Evolutionary conservation across 139 green algal genomes (phyloP).

Genomic region (Tetradesmus lagerheimii): DNA sequence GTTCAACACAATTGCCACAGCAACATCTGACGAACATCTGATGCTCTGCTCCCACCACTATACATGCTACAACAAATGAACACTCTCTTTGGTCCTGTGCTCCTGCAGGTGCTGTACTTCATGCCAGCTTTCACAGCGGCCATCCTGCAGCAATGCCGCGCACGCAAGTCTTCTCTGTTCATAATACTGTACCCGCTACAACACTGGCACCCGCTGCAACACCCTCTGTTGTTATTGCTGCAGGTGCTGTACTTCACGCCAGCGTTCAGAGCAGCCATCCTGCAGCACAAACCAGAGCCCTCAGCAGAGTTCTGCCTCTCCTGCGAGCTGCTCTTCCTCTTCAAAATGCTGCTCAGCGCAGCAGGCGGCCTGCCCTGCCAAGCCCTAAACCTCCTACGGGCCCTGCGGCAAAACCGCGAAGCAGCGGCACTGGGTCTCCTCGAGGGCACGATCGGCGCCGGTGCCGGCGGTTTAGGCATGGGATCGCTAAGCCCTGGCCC

Average conservation of each 20-base stretch:
- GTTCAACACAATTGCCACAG: too few relatives aligned
- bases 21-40: too few relatives aligned
- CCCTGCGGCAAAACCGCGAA: slow-evolving; percentile 86
- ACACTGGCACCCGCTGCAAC: neutral
- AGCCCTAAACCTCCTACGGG: slow-evolving; percentile 90
- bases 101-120: slow-evolving; percentile 89
- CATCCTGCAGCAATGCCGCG: slow-evolving; percentile 73
- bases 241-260: slow-evolving; percentile 93
- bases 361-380: slow-evolving; percentile 78
- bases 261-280: slow-evolving; percentile 67
- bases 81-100: too few relatives aligned
- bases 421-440: slow-evolving; percentile 77
- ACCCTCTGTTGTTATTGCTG: neutral
- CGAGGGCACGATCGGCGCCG: slow-evolving; percentile 14
- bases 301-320: slow-evolving; percentile 90
- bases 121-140: slow-evolving; percentile 70
- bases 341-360: slow-evolving; percentile 87
- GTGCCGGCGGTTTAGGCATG: neutral
- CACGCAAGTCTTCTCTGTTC: slow-evolving; percentile 51
- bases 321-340: slow-evolving; percentile 90
- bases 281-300: slow-evolving; percentile 78
- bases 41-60: too few relatives aligned
- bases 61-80: too few relatives aligned
- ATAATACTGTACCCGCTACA: too few relatives aligned
- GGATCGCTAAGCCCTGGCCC: slow-evolving; percentile 4